Percentiles rank a stretch among this genome's conserved stretches.
Conservation (phyloP, 352 stramenopile species). For the Sclerospora graminicola region DNA sequence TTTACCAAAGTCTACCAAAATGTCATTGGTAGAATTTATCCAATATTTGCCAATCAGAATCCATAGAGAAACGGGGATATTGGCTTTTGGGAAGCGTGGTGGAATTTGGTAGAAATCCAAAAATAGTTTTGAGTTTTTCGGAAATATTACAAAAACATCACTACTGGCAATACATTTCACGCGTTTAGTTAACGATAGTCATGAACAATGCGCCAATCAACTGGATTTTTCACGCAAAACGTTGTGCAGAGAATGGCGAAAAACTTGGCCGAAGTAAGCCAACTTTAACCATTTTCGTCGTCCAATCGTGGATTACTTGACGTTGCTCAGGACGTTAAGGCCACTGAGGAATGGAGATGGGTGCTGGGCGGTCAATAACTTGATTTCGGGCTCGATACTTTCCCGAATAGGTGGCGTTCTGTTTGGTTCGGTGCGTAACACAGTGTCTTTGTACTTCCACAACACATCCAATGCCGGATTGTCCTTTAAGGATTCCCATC, state of each 20-base stretch:
- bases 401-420: not conserved
- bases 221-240: conserved; percentile 1
- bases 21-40: too few relatives aligned
- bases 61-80: too few relatives aligned
- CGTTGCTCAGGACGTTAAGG: not conserved
- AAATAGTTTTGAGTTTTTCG: too few relatives aligned
- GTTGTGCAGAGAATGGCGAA: not conserved
- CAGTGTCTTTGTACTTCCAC: not conserved
- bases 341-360: conserved; percentile 1
- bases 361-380: not conserved
- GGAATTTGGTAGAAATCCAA: too few relatives aligned
- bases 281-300: not conserved
- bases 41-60: too few relatives aligned
- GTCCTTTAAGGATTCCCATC: not conserved
- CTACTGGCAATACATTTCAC: not conserved
- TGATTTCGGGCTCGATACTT: conserved; percentile 1
- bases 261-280: not conserved
- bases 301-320: not conserved
- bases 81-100: not conserved
- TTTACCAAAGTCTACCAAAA: too few relatives aligned
- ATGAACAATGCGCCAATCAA: conserved; percentile 3
- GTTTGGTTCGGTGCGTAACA: conserved; percentile 1
- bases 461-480: not conserved
- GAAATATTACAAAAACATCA: too few relatives aligned
- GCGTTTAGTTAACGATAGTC: not conserved